Evolutionary conservation across 140 eudicot genomes (phyloP).

Genomic region (Anethum foeniculum): DNA sequence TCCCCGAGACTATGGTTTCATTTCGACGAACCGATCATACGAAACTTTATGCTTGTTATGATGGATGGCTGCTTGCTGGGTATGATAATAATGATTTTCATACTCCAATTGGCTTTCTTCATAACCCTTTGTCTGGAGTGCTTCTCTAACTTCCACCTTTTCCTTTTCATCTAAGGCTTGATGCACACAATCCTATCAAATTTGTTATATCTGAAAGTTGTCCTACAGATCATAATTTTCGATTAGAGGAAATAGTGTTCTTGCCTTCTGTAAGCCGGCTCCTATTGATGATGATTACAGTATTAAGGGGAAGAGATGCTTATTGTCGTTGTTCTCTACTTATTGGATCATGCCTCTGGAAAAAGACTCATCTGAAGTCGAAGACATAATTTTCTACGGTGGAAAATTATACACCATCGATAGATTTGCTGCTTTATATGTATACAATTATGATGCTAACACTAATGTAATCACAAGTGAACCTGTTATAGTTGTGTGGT

Average conservation of each 20-base stretch:
- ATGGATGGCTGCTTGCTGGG: neutral
- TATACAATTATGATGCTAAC: neutral
- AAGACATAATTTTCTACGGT: neutral
- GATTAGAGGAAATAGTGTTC: neutral
- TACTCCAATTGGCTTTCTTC: neutral
- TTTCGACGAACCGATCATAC: neutral
- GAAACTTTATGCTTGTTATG: neutral
- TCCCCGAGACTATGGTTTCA: neutral
- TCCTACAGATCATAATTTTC: neutral
- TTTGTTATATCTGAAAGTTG: neutral
- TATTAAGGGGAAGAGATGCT: neutral
- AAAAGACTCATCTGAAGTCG: neutral
- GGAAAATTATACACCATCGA: neutral
- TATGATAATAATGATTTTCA: neutral
- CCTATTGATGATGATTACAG: neutral
- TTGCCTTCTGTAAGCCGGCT: constrained; percentile 1
- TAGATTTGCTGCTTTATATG: neutral
- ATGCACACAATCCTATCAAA: neutral
- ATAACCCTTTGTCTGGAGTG: neutral
- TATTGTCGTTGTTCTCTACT: neutral
- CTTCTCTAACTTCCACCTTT: neutral
- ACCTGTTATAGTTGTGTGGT: neutral
- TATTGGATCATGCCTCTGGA: neutral
- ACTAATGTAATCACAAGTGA: neutral
- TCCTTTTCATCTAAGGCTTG: neutral